Evolutionary conservation across 495 filamentous ascomycete genomes (phyloP).

Genomic region (Paragyromitra xinjiangensis): DNA sequence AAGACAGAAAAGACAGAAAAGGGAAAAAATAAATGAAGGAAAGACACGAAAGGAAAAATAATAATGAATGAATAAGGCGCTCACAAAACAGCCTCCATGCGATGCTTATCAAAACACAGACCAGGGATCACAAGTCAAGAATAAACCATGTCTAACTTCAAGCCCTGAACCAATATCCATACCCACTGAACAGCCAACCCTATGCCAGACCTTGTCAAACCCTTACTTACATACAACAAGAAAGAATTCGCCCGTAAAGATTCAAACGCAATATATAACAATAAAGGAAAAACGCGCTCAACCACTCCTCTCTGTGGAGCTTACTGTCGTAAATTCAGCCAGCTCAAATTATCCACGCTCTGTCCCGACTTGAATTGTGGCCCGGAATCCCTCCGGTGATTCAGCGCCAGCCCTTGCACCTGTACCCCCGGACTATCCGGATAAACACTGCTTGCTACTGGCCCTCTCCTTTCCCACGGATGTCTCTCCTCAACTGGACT

Average conservation of each 20-base stretch:
- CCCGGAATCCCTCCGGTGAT: constrained; percentile 22
- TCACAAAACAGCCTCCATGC: constrained; percentile 21
- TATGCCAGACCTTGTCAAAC: constrained; percentile 13
- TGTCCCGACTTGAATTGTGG: constrained; percentile 24
- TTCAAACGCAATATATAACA: constrained; percentile 35
- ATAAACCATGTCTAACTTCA: constrained; percentile 2
- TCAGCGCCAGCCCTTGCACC: constrained; percentile 16
- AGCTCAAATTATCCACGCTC: constrained; percentile 53
- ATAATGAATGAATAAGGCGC: constrained; percentile 30
- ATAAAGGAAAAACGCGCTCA: constrained; percentile 27
- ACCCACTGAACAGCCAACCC: constrained; percentile 18
- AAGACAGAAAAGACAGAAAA: background rate
- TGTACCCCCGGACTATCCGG: constrained; percentile 39
- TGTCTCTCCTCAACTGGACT: constrained; percentile 38
- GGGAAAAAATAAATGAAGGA: constrained; percentile 14
- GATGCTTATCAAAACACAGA: constrained; percentile 31
- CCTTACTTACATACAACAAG: constrained; percentile 37
- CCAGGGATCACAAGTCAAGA: background rate
- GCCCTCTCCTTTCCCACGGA: constrained; percentile 30
- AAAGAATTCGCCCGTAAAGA: constrained; percentile 20
- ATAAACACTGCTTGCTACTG: constrained; percentile 53
- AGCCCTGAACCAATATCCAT: constrained; percentile 6
- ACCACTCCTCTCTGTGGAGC: background rate
- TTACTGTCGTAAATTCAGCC: constrained; percentile 52
- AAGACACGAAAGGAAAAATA: constrained; percentile 18